Conservation (phyloP, 148 eudicot species). For the Silene uniflora region DNA sequence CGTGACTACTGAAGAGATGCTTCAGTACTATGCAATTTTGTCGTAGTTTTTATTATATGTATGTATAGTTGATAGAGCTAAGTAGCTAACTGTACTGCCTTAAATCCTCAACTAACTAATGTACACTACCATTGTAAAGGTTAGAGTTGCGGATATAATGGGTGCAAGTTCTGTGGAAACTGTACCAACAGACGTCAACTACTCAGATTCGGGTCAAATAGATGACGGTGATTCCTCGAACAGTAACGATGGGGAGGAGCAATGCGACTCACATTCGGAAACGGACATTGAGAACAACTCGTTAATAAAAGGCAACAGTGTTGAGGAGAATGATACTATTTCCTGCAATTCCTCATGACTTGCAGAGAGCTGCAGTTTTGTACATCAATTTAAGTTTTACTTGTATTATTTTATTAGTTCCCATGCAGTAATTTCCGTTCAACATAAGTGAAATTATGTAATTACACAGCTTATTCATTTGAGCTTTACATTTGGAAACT, state of each 20-base stretch:
- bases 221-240: slow-evolving; percentile 19
- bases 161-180: slow-evolving; percentile 16
- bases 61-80: neutral
- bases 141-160: slow-evolving; percentile 60
- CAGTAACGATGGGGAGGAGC: slow-evolving; percentile 31
- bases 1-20: neutral
- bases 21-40: neutral
- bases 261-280: slow-evolving; percentile 43
- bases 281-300: slow-evolving; percentile 30
- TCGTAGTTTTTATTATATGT: neutral
- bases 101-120: neutral
- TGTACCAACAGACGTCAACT: slow-evolving; percentile 2
- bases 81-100: too few relatives aligned
- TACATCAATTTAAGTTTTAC: slow-evolving; percentile 13
- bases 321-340: slow-evolving; percentile 25
- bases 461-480: neutral
- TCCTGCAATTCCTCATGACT: slow-evolving; percentile 24
- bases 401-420: neutral
- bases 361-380: slow-evolving; percentile 8
- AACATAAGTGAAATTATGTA: neutral
- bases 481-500: neutral
- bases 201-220: slow-evolving; percentile 23
- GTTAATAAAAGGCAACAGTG: slow-evolving; percentile 24
- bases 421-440: neutral
- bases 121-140: slow-evolving; percentile 27